These are phyloP conservation scores for Lathyrus sativus DNA, from an alignment of 306 rosid species.

Conservation along the genomic window DNA sequence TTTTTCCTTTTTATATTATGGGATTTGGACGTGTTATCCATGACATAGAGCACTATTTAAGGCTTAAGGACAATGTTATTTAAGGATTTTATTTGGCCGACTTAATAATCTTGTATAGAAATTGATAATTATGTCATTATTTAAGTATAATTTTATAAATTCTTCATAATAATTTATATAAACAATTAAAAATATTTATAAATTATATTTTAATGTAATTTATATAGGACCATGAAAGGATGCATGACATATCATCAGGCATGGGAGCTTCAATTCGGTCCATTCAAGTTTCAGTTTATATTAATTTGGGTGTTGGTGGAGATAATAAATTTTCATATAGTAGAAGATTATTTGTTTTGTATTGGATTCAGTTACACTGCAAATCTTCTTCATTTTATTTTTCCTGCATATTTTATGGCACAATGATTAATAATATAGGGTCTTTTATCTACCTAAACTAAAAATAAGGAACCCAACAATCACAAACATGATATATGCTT, in stretches of 20 bases:
- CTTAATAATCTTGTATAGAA: conserved; percentile 26
- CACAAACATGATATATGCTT: conserved; percentile 3
- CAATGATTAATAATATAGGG: background rate
- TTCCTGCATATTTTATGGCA: background rate
- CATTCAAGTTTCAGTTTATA: conserved; percentile 33
- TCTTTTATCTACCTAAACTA: conserved; percentile 9
- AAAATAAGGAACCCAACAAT: conserved; percentile 19
- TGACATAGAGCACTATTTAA: conserved; percentile 32
- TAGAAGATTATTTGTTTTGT: conserved; percentile 8
- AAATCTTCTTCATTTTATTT: background rate
- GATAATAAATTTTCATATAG: conserved; percentile 12
- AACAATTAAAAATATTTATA: too few species aligned
- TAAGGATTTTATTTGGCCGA: conserved; percentile 3
- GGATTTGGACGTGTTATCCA: conserved; percentile 29
- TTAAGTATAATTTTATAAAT: too few species aligned
- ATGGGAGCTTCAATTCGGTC: conserved; percentile 42
- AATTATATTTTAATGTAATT: too few species aligned
- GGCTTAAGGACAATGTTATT: conserved; percentile 8
- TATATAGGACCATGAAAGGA: conserved; percentile 40
- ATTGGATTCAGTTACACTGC: conserved; percentile 5
- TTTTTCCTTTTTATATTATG: conserved; percentile 9
- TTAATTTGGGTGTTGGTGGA: conserved; percentile 27
- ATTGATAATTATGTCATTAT: background rate
- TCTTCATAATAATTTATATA: too few species aligned
- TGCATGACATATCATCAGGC: conserved; percentile 26